phyloP scores from a whole-genome alignment of 257 asterid species.

The Solanum okadae region DNA sequence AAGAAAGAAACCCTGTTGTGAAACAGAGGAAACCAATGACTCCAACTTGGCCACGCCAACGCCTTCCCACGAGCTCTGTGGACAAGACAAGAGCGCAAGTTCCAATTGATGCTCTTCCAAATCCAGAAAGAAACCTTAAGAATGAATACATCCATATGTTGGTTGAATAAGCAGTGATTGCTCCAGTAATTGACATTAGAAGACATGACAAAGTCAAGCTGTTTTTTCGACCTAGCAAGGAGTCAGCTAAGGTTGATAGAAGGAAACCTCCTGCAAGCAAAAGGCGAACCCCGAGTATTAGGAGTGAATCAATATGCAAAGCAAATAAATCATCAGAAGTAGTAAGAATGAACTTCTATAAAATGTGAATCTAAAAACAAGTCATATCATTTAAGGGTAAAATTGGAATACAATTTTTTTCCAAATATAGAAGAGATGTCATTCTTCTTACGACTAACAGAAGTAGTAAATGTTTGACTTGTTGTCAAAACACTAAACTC shows the following conservation, averaged over 20 bases:
- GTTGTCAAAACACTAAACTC: neutral
- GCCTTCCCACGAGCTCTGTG: neutral
- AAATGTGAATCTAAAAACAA: neutral
- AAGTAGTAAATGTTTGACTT: neutral
- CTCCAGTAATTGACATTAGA: neutral
- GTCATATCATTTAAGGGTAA: neutral
- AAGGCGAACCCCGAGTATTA: neutral
- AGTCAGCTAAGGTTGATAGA: neutral
- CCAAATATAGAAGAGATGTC: neutral
- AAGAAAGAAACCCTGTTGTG: neutral
- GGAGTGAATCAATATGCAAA: neutral
- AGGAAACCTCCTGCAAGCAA: neutral
- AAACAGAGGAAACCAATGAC: neutral
- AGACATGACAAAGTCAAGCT: neutral
- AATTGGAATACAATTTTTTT: neutral
- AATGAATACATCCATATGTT: neutral
- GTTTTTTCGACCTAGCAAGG: neutral
- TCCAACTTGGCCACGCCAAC: neutral
- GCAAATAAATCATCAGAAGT: too few species aligned
- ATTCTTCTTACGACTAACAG: neutral
- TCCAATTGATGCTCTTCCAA: neutral
- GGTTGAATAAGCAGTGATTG: neutral
- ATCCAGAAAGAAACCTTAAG: neutral
- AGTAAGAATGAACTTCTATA: neutral
- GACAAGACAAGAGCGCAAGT: neutral